Percentiles rank a stretch among this genome's conserved stretches.
phyloP scores from a whole-genome alignment of 108 stramenopile species.

The Conticribra weissflogii region DNA sequence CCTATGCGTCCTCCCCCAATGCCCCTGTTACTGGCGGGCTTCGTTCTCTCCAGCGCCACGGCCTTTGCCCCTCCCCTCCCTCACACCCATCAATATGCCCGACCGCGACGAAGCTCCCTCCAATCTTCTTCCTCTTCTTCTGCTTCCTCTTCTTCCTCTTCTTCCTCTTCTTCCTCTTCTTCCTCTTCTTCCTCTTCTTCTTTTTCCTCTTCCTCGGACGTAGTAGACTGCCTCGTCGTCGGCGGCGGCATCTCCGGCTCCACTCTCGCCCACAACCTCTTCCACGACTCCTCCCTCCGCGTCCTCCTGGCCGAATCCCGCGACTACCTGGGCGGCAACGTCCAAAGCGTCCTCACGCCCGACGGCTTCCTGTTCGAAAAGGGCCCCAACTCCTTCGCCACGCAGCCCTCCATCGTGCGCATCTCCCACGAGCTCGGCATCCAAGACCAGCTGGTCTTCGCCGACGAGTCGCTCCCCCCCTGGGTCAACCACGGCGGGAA shows the following conservation, averaged over 20 bases:
- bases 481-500: constrained; percentile 89
- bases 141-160: constrained; percentile 22
- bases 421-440: constrained; percentile 92
- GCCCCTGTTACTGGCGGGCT: background rate
- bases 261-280: constrained; percentile 91
- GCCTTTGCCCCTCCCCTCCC: background rate
- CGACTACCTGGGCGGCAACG: constrained; percentile 93
- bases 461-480: constrained; percentile 82
- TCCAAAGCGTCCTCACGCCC: constrained; percentile 63
- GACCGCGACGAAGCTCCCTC: no score
- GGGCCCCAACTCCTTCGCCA: constrained; percentile 94
- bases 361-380: constrained; percentile 93
- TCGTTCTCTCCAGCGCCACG: background rate
- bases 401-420: constrained; percentile 87
- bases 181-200: no score
- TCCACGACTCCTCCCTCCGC: constrained; percentile 50
- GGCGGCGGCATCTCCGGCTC: constrained; percentile 93
- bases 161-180: constrained; percentile 21
- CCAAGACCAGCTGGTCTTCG: constrained; percentile 90
- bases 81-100: background rate
- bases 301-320: constrained; percentile 84
- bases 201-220: no score
- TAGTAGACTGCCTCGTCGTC: constrained; percentile 92
- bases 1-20: no score
- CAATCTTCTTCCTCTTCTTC: constrained; percentile 3